These are phyloP conservation scores for Prunus dulcis DNA, from an alignment of 306 rosid species.

Conservation along the genomic window DNA sequence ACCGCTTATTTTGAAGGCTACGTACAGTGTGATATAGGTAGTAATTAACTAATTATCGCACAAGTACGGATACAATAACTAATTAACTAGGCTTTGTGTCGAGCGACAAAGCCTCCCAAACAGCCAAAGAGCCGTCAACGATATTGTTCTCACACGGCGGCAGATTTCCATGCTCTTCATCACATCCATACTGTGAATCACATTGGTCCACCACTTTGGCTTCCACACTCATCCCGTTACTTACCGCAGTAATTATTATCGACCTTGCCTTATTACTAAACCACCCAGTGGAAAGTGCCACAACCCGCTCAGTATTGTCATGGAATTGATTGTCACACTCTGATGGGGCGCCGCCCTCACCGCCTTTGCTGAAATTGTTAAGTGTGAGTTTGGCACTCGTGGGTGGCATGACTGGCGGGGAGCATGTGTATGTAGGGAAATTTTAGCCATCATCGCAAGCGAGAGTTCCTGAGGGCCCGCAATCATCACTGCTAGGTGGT, in stretches of 20 bases:
- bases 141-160: constrained; percentile 32
- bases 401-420: constrained; percentile 20
- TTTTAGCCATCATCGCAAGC: not conserved
- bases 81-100: not conserved
- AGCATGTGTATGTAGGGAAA: constrained; percentile 6
- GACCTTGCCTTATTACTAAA: constrained; percentile 16
- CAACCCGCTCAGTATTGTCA: constrained; percentile 20
- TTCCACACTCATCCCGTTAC: constrained; percentile 17
- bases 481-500: not conserved
- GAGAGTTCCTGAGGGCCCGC: constrained; percentile 5
- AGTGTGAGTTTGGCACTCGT: constrained; percentile 25
- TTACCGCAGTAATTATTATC: constrained; percentile 16
- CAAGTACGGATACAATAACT: too few relatives aligned
- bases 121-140: constrained; percentile 38
- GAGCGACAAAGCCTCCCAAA: constrained; percentile 33
- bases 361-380: constrained; percentile 37
- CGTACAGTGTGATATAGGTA: too few relatives aligned
- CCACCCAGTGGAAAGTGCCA: constrained; percentile 58
- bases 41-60: too few relatives aligned
- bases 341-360: constrained; percentile 26
- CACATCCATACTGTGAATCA: constrained; percentile 42
- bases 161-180: constrained; percentile 26
- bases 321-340: constrained; percentile 29
- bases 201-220: constrained; percentile 55
- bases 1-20: too few relatives aligned